Percentiles rank a stretch among this genome's conserved stretches.
Conservation (phyloP, 2,329 filamentous ascomycete genomes). For the Pseudopithomyces chartarum region DNA sequence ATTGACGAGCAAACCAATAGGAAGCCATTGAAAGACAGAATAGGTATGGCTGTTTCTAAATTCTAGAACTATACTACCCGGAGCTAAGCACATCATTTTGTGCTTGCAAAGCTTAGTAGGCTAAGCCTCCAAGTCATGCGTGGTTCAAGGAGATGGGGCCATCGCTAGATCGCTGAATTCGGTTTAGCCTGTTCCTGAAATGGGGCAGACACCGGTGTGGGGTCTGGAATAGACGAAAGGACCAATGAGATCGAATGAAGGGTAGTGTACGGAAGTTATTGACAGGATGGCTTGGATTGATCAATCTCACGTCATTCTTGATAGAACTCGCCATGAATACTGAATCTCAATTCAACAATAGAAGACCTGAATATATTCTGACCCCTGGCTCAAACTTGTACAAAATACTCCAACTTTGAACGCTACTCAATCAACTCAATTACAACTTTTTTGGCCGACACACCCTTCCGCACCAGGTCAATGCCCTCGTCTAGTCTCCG, state of each 20-base stretch:
- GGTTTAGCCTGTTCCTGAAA: conserved; percentile 3
- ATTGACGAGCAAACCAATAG: conserved; percentile 19
- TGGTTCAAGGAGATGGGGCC: neutral
- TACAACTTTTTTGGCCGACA: conserved; percentile 22
- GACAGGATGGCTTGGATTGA: neutral
- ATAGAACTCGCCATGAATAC: too few species aligned
- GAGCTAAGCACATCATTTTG: neutral
- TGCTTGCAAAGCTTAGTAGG: neutral
- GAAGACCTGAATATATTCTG: neutral
- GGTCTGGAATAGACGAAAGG: neutral
- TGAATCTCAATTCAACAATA: neutral
- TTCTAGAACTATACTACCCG: neutral
- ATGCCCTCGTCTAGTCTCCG: conserved; percentile 15
- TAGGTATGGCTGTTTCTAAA: conserved; percentile 1
- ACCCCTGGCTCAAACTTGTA: neutral
- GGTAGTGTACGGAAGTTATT: neutral
- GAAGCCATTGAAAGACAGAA: neutral
- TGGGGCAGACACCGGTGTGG: too few species aligned
- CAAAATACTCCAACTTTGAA: neutral
- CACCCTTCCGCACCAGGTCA: conserved; percentile 16
- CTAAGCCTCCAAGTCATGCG: conserved; percentile 1
- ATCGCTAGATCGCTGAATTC: conserved; percentile 5
- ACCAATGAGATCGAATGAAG: neutral
- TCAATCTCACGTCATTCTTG: too few species aligned
- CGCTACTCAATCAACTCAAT: conserved; percentile 7